Base-by-base conservation (phyloP, 1,284 basidiomycete species). In the Ganoderma sp. region DNA sequence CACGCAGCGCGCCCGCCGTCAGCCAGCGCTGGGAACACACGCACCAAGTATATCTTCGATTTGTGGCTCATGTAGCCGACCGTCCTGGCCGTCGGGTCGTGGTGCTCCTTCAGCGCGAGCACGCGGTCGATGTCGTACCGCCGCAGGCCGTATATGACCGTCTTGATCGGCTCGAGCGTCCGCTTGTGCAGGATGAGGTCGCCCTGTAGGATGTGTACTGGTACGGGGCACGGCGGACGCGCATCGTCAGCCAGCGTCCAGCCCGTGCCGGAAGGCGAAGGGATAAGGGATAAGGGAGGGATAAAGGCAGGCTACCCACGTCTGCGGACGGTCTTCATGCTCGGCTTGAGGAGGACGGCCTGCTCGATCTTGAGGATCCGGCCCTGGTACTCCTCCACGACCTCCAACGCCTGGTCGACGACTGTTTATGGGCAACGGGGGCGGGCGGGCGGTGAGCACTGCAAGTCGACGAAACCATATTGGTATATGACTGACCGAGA, bases 161-260 rank as follows among this genome's bases (percentile, higher is more conserved):
- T 87, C 76, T 87, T 90, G 75, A 92, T 85, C 0, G 90, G 90
- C 64, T 87, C 88, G 10, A 91, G 81, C 3, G 89, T 90, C 17
- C 89, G 85, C 77, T 90, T 90, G 75, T 89, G 88, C 67, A 90
- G 78, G 61, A 87, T 88, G 15, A 92, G 81, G 74, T 91, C 90
- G n/a, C 88, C 90, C 45, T 88, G 90, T 19, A 91, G 80, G 63
- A 91, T 90, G 70, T 91, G 90, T 64, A 92, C 89, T 90, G 64
- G n/a, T 15, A 25, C 19, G 39, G 3, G 32, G 32, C 32, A 32
- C 32, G 32, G 32, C 32, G 6, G 17, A 39, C 37, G 22, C 14
- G 3, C 15, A 41, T 3, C 9, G 19, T 59, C 58, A 56, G 15
- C 14, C 25, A 54, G 17, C 12, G 8, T 32, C 32, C 32, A 32